These are phyloP conservation scores for Populus tomentosa DNA, from an alignment of 441 rosid species.

Conservation along the genomic window DNA sequence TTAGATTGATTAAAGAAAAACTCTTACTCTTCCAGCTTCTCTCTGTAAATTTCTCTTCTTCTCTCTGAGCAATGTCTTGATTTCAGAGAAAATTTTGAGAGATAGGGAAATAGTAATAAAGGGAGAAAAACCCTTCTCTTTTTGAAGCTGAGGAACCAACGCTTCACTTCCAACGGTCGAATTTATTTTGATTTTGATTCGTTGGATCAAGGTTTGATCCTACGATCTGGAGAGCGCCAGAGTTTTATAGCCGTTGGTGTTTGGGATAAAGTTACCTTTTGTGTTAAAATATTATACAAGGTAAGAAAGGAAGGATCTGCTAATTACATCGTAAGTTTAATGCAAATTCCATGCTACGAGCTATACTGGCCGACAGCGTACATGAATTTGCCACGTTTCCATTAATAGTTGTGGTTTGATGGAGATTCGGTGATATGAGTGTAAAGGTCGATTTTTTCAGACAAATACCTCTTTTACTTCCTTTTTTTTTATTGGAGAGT, in stretches of 20 bases:
- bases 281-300: constrained; percentile 11
- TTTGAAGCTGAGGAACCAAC: constrained; percentile 50
- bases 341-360: neutral
- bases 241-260: constrained; percentile 40
- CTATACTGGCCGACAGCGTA: neutral
- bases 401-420: neutral
- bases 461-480: neutral
- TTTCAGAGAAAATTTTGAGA: constrained; percentile 10
- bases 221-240: constrained; percentile 26
- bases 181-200: constrained; percentile 29
- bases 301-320: neutral
- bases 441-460: neutral
- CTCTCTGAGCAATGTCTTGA: neutral
- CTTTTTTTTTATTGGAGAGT: neutral
- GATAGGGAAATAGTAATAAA: neutral
- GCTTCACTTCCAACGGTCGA: constrained; percentile 67
- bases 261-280: constrained; percentile 30
- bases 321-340: neutral
- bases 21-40: neutral
- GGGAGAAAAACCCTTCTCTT: constrained; percentile 11
- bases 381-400: neutral
- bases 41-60: neutral
- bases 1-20: neutral
- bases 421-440: neutral
- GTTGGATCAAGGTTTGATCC: constrained; percentile 48